These are phyloP conservation scores for Ascosphaera pollenicola DNA, from an alignment of 2,329 filamentous ascomycete species.

Conservation along the genomic window DNA sequence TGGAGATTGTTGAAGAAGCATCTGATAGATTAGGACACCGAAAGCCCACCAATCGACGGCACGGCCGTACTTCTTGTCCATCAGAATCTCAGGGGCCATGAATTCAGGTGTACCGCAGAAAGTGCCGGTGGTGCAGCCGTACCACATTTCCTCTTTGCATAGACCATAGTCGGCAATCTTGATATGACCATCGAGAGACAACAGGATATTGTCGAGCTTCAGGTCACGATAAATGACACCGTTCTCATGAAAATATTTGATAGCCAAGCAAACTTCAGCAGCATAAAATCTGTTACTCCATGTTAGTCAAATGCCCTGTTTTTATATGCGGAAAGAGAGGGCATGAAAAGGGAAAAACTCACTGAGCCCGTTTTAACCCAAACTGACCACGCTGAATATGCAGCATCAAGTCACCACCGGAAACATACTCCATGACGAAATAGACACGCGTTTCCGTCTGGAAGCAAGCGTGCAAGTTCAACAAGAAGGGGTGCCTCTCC, in stretches of 20 bases:
- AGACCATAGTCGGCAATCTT: slow-evolving; percentile 96
- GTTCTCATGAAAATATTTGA: slow-evolving; percentile 98
- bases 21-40: slow-evolving; percentile 96
- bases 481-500: slow-evolving; percentile 85
- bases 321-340: slow-evolving; percentile 3
- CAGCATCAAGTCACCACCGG: slow-evolving; percentile 94
- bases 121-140: slow-evolving; percentile 84
- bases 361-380: slow-evolving; percentile 87
- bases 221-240: slow-evolving; percentile 83
- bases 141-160: slow-evolving; percentile 99
- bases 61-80: slow-evolving; percentile 95
- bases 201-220: slow-evolving; percentile 86
- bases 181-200: slow-evolving; percentile 63
- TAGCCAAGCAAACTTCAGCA: slow-evolving; percentile 82
- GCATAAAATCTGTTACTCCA: slow-evolving; percentile 71
- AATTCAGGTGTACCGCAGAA: slow-evolving; percentile 99
- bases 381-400: slow-evolving; percentile 97
- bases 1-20: slow-evolving; percentile 95
- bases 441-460: slow-evolving; percentile 97
- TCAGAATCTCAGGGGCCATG: slow-evolving; percentile 95
- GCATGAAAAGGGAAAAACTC: slow-evolving; percentile 20
- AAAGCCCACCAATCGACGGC: slow-evolving; percentile 99
- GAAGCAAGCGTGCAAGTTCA: slow-evolving; percentile 93
- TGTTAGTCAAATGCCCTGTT: too few species aligned
- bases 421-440: slow-evolving; percentile 99